Evolutionary conservation across 2,329 filamentous ascomycete species (phyloP).

Genomic region (Nigrospora sphaerica): DNA sequence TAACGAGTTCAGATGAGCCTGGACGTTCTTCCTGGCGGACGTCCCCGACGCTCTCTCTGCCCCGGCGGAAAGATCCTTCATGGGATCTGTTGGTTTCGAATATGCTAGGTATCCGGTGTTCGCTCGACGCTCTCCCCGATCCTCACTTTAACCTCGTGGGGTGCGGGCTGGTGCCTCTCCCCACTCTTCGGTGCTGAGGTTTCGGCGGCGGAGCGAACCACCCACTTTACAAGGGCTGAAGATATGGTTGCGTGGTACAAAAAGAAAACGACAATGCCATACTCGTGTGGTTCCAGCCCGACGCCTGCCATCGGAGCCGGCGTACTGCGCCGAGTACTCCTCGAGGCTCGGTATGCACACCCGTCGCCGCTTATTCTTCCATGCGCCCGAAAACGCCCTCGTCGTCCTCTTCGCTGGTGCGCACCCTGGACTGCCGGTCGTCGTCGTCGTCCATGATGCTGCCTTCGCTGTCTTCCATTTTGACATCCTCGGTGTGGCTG

Average conservation of each 20-base stretch:
- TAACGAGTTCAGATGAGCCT: background rate
- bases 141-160: constrained; percentile 69
- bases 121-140: constrained; percentile 58
- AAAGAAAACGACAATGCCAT: constrained; percentile 39
- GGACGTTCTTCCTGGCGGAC: background rate
- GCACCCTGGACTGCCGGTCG: constrained; percentile 48
- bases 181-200: constrained; percentile 65
- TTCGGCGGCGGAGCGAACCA: constrained; percentile 57
- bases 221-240: constrained; percentile 36
- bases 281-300: constrained; percentile 7
- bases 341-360: background rate
- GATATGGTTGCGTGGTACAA: constrained; percentile 38
- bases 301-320: background rate
- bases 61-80: background rate
- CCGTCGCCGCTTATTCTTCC: constrained; percentile 62
- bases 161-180: constrained; percentile 30
- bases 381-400: constrained; percentile 94
- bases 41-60: background rate
- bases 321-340: constrained; percentile 7
- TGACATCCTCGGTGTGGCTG: constrained; percentile 51
- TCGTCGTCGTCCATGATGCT: constrained; percentile 60
- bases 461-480: constrained; percentile 60
- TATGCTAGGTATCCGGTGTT: constrained; percentile 27
- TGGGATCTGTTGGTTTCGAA: background rate
- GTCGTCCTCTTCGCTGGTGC: constrained; percentile 76